These are phyloP conservation scores for Letharia columbiana DNA, from an alignment of 495 filamentous ascomycete genomes.

Conservation along the genomic window DNA sequence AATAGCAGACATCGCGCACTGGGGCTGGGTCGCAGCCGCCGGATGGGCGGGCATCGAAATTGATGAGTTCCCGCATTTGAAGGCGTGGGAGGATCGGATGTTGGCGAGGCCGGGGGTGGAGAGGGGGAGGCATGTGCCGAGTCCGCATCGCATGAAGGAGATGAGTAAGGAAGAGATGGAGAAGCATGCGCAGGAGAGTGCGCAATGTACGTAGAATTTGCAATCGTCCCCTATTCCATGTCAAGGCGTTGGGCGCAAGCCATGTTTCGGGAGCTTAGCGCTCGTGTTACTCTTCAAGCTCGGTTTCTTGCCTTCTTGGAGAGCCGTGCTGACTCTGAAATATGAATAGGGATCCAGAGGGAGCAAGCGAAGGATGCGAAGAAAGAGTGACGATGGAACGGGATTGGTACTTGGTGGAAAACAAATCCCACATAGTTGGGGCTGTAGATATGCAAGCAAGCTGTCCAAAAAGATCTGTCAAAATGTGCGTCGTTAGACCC, in stretches of 20 bases:
- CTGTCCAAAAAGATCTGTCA: background rate
- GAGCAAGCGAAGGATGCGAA: conserved; percentile 54
- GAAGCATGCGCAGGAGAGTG: conserved; percentile 38
- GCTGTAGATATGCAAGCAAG: background rate
- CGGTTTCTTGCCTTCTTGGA: background rate
- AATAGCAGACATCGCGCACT: conserved; percentile 77
- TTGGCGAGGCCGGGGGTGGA: conserved; percentile 57
- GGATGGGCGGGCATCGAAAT: conserved; percentile 70
- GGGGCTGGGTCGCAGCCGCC: conserved; percentile 59
- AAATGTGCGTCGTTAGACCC: too few species aligned
- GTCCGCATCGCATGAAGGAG: conserved; percentile 54
- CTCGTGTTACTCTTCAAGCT: background rate
- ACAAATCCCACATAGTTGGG: too few species aligned
- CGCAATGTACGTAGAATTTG: conserved; percentile 33
- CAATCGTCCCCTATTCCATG: background rate
- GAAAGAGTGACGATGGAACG: conserved; percentile 22
- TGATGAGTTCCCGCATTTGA: conserved; percentile 66
- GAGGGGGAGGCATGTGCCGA: conserved; percentile 73
- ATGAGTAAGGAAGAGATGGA: conserved; percentile 48
- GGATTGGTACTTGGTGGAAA: background rate
- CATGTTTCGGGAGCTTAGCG: background rate
- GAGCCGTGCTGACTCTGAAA: background rate
- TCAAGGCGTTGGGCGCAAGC: background rate
- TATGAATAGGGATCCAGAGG: conserved; percentile 40
- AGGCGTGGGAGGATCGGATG: conserved; percentile 67